Base-by-base conservation (phyloP, 371 early-diverging fungal genomes). In the Umbelopsis sp. region DNA sequence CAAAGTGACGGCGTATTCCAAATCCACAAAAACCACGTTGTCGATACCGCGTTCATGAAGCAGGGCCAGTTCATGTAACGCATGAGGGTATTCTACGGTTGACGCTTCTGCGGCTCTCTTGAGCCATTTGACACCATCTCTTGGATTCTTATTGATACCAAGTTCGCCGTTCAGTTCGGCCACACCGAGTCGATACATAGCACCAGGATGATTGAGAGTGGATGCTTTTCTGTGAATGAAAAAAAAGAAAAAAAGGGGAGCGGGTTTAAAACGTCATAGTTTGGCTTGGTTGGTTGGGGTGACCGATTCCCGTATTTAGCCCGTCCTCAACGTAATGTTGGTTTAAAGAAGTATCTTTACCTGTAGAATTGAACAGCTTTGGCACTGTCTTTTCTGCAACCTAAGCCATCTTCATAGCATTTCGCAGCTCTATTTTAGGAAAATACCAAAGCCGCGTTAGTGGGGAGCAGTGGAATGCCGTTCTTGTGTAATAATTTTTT, bases 111-210 rank as follows among this genome's bases (percentile, higher is more conserved):
- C 87, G 2, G 93, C 84, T 66, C 92, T 80, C 73, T 90, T 91
- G 68, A 93, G 83, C 94, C 93, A 93, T 71, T 90, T 93, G 63
- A 91, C 87, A 32, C 91, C 93, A 78, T 94, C 92, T 63, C 92
- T 87, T 37, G 86, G 80, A 45, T 87, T 89, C 38, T 79, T 77
- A 24, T 82, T 72, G 44, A 89, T 69, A 7, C 91, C 90, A 7
- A 93, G 77, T 44, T 89, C 90, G 18, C 95, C 93, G 64, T 87
- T 87, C 35, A 92, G 82, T 50, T 91, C 86, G 10, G 91, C 90
- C 62, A 90, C 80, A 22, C 91, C 93, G 37, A 92, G 71, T 46
- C 91, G 80, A 74, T 90, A 91, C 88, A 92, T 88, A 24, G 92
- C 89, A 20, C 90, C 91, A 7, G 91, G 87, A 75, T 92, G 91